Base-by-base conservation (phyloP, 495 filamentous ascomycete species). In the Penicillium steckii region DNA sequence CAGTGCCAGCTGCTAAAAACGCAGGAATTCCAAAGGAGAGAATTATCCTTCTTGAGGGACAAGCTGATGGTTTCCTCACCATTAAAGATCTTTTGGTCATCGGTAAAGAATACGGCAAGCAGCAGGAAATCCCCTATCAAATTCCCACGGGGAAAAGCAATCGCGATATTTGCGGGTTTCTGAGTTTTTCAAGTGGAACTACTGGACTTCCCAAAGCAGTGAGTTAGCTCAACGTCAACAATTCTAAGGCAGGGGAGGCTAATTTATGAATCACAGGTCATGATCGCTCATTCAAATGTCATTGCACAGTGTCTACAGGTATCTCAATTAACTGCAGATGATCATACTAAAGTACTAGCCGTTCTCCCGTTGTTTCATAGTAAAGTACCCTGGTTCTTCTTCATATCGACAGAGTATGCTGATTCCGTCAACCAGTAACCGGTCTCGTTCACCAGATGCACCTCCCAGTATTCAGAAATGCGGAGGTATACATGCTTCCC, bases 241-340 rank as follows among this genome's bases (percentile, higher is more conserved):
- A 22, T 19, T 23, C 23, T 12, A 12, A 29, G 27, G 27, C 27
- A n/a, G n/a, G 6, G 12, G 12, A 29, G 27, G 12, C 27, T 29
- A 29, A 29, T 12, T 12, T 29, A 12, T 12, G n/a, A n/a, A n/a
- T n/a, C 15, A 4, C 17, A 68, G 62, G 79, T 84, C 24, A 85
- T 85, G 82, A 83, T 84, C 23, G 64, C 80, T 13, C 81, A 85
- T 54, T 76, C 79, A 33, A 85, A 86, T 56, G 75, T 85, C 12
- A 85, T 86, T 18, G 81, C 81, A 1, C 82, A 85, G 62, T 80
- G 72, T 46, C 67, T 85, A 32, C 84, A 85, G 59, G 61, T 85
- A 37, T 54, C 73, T 38, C 66, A 66, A 30, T 64, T 81, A 10
- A 80, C 78, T 2, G 68, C 71, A 3, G 17, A 65, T 19, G 73